phyloP scores from a whole-genome alignment of 176 grass and related monocot genomes.

The Musa schizocarpa region DNA sequence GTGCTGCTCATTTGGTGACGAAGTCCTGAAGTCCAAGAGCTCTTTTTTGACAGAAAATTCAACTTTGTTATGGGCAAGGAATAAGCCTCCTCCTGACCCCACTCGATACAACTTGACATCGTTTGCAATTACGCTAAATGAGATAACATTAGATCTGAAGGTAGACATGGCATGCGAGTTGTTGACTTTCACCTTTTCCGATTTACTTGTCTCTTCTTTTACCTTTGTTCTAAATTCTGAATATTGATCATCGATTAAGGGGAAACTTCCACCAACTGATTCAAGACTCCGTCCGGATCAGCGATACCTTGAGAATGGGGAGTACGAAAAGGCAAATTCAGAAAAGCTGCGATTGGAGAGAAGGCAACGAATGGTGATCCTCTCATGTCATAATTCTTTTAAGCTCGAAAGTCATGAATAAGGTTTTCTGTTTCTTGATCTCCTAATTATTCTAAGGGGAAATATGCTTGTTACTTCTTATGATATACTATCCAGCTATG shows the following conservation, averaged over 20 bases:
- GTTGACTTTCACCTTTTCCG: background rate
- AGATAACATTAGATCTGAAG: constrained; percentile 10
- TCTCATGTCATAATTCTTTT: background rate
- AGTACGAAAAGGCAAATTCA: constrained; percentile 21
- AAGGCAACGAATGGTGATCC: constrained; percentile 21
- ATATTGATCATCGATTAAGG: background rate
- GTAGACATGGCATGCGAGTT: background rate
- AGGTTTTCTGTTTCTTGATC: background rate
- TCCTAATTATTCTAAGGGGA: background rate
- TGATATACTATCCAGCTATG: background rate
- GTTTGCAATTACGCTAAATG: constrained; percentile 16
- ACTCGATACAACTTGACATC: constrained; percentile 21
- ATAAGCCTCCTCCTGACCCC: background rate
- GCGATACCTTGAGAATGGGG: constrained; percentile 16
- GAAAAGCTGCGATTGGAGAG: constrained; percentile 20
- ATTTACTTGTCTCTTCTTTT: background rate
- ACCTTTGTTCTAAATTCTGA: background rate
- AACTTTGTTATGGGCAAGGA: constrained; percentile 8
- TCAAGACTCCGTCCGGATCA: constrained; percentile 25
- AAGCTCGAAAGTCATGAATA: background rate
- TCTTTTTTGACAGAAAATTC: constrained; percentile 3
- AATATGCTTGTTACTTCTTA: background rate
- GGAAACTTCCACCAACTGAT: constrained; percentile 20
- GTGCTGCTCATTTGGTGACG: constrained; percentile 5
- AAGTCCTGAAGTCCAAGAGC: background rate